Base-by-base conservation (phyloP, 768 basidiomycete genomes). In the Porpolomopsis calyptriformis region DNA sequence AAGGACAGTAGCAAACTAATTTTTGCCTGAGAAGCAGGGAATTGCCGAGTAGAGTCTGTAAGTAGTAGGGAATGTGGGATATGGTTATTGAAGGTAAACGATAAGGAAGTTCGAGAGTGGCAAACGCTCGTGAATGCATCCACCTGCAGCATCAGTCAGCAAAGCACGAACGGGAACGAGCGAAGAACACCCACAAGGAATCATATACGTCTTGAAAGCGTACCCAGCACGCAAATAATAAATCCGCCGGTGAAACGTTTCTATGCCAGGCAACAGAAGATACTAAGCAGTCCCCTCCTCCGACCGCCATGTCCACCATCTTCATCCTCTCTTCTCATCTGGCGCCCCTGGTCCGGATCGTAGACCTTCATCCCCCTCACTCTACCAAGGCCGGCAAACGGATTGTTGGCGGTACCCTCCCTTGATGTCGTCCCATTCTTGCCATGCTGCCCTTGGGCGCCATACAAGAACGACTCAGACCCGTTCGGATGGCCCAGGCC, bases 401-500 rank as follows among this genome's bases (percentile, higher is more conserved):
- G 61, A 23, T 65, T 59, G 12, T 61, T 61, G 31, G 74, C 75
- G 16, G 73, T 70, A 34, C 69, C 71, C 44, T 79, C 78, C 39
- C 75, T 66, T 10, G 76, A 76, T 40, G 64, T 67, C 11, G 73
- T 67, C 36, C 67, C 66, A 53, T 67, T 69, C 60, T 78, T 80
- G 46, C 67, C 71, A 6, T 59, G 62, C 43, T 68, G 69, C 8
- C 53, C 58, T 51, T 76, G 78, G 36, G 29, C 45, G 11, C 73
- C 75, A 53, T 85, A 85, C 56, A 82, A 57, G 66, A 80, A 81
- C 23, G 82, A 77, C 46, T 85, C 85, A 4, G 82, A 78, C 23
- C 72, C 72, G 43, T 77, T 79, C 49, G 33, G 20, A 27, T 42
- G 33, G n/a, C 11, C 23, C 22, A 31, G 43, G 11, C 36, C 33